Evolutionary conservation across 331 rosid genomes (phyloP).

Genomic region (Malus hybrid): DNA sequence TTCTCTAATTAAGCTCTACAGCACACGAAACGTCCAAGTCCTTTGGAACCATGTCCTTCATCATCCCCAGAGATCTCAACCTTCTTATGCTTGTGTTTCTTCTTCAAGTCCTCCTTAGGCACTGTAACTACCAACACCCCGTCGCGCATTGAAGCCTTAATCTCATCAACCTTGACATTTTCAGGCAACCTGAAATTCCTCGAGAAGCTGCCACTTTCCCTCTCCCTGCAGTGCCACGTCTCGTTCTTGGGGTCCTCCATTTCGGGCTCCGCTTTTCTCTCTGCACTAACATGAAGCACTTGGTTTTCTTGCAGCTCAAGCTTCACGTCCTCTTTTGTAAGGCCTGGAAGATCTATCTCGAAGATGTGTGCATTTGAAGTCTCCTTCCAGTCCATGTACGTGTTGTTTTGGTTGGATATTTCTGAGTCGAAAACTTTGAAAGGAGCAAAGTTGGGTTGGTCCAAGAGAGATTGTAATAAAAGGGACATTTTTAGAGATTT

Average conservation of each 20-base stretch:
- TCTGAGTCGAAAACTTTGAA: slow-evolving; percentile 4
- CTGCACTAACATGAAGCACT: slow-evolving; percentile 35
- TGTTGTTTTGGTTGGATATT: not conserved
- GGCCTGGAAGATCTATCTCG: slow-evolving; percentile 49
- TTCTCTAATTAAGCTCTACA: slow-evolving; percentile 35
- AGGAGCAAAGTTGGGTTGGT: slow-evolving; percentile 17
- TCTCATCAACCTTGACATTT: slow-evolving; percentile 39
- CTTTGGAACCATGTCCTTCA: slow-evolving; percentile 21
- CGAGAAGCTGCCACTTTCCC: slow-evolving; percentile 19
- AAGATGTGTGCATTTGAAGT: slow-evolving; percentile 37
- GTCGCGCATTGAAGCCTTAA: slow-evolving; percentile 43
- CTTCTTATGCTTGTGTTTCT: slow-evolving; percentile 13
- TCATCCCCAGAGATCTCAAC: slow-evolving; percentile 30
- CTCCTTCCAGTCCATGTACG: slow-evolving; percentile 58
- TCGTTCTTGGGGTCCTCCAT: slow-evolving; percentile 16
- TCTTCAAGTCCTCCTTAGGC: slow-evolving; percentile 34
- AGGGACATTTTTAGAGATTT: slow-evolving; percentile 30
- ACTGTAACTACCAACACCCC: slow-evolving; percentile 43
- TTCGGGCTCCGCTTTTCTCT: slow-evolving; percentile 18
- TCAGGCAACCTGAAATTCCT: slow-evolving; percentile 52
- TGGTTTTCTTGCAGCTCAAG: slow-evolving; percentile 36
- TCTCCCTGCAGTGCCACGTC: slow-evolving; percentile 59
- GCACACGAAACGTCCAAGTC: slow-evolving; percentile 55
- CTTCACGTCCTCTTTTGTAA: slow-evolving; percentile 47
- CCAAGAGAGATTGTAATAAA: slow-evolving; percentile 22